Evolutionary conservation across 2,329 filamentous ascomycete genomes (phyloP).

Genomic region (Talaromyces sp.): DNA sequence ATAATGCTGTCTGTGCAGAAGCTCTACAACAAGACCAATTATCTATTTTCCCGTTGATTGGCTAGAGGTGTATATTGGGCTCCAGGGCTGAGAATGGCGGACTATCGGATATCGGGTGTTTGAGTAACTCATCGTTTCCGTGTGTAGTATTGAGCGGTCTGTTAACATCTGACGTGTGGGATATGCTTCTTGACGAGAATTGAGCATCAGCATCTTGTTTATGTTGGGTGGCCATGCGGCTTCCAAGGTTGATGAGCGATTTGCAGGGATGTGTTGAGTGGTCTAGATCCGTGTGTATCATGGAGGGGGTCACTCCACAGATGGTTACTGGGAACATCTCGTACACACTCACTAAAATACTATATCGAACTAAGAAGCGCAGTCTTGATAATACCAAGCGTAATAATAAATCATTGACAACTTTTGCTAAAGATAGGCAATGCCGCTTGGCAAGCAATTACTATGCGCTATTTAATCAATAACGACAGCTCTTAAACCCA

Average conservation of each 20-base stretch:
- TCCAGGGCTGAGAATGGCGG: background rate
- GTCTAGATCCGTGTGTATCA: background rate
- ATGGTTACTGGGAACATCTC: background rate
- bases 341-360: background rate
- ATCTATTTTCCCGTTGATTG: background rate
- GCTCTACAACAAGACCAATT: background rate
- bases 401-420: background rate
- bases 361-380: background rate
- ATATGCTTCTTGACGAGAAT: background rate
- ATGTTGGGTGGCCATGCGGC: background rate
- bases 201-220: background rate
- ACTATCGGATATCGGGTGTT: background rate
- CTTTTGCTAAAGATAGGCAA: background rate
- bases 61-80: background rate
- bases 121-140: background rate
- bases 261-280: background rate
- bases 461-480: conserved; percentile 6
- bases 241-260: background rate
- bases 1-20: background rate
- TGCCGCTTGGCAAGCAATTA: background rate
- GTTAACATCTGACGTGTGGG: background rate
- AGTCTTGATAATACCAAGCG: background rate
- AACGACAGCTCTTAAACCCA: background rate
- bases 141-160: background rate
- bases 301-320: background rate